Percentiles rank a stretch among this genome's conserved stretches.
phyloP scores from a whole-genome alignment of 768 basidiomycete species.

The Sistotremastrum suecicum region DNA sequence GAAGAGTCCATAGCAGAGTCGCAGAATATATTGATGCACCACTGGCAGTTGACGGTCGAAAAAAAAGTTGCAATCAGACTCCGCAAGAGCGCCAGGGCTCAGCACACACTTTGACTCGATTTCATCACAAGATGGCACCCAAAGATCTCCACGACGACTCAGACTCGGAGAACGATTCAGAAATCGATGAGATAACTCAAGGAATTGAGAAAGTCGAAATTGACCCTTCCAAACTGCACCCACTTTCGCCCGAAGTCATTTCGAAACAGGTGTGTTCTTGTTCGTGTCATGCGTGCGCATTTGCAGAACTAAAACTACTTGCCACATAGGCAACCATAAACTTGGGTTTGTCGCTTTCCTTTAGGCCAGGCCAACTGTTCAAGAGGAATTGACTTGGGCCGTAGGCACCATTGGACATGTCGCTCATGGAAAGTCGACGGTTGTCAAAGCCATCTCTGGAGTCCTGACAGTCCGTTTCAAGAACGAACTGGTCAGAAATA shows the following conservation, averaged over 20 bases:
- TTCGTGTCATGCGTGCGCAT: not conserved
- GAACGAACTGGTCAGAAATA: constrained; percentile 97
- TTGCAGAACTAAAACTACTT: constrained; percentile 1
- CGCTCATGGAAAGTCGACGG: constrained; percentile 92
- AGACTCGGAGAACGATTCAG: constrained; percentile 55
- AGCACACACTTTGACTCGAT: too few relatives aligned
- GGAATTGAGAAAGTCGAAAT: constrained; percentile 54
- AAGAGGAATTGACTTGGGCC: constrained; percentile 1
- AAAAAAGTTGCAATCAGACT: too few relatives aligned
- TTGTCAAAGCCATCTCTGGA: constrained; percentile 97
- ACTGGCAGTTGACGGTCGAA: too few relatives aligned
- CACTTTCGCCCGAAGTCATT: constrained; percentile 81
- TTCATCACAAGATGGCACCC: constrained; percentile 13
- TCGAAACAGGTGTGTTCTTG: constrained; percentile 63
- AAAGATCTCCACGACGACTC: constrained; percentile 54
- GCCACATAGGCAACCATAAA: constrained; percentile 80
- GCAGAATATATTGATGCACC: too few relatives aligned
- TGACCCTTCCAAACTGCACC: constrained; percentile 71
- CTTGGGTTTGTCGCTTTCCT: constrained; percentile 39
- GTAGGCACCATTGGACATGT: constrained; percentile 97
- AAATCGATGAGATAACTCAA: constrained; percentile 35
- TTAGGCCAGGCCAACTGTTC: not conserved
- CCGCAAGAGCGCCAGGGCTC: too few relatives aligned
- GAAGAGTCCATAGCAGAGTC: too few relatives aligned
- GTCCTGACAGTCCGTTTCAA: constrained; percentile 98